These are phyloP conservation scores for Amoebophrya sp. DNA, from an alignment of 169 alveolate genomes.

Conservation along the genomic window DNA sequence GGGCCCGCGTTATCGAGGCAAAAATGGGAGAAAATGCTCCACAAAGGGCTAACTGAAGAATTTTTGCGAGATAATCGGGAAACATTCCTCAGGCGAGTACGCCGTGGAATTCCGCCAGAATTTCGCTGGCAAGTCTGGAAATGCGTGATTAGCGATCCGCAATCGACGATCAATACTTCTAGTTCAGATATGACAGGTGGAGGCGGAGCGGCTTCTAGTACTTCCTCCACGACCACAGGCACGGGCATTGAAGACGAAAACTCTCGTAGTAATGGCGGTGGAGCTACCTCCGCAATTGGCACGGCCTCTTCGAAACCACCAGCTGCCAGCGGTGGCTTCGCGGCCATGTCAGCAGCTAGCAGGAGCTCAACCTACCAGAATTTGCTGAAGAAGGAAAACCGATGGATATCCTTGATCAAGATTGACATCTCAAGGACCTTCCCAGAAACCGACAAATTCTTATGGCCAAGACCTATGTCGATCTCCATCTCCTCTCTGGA, in stretches of 20 bases:
- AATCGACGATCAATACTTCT: no score
- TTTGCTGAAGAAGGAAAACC: conserved; percentile 1
- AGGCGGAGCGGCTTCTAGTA: no score
- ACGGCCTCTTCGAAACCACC: no score
- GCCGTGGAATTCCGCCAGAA: conserved; percentile 53
- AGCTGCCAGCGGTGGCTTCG: no score
- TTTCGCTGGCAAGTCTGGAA: conserved; percentile 52
- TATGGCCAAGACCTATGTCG: no score
- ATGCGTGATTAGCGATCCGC: neutral
- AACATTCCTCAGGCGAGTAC: conserved; percentile 47
- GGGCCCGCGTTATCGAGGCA: neutral
- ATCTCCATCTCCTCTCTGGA: no score
- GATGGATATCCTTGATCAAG: conserved; percentile 18
- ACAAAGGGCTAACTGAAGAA: neutral
- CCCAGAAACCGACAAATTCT: neutral
- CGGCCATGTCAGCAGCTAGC: no score
- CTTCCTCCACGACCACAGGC: no score
- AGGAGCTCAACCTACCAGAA: neutral
- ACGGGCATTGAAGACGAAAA: no score
- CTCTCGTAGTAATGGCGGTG: no score
- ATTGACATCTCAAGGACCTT: neutral
- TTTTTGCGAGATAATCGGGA: conserved; percentile 41
- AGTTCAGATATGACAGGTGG: no score
- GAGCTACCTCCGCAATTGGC: no score
- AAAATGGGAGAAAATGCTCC: neutral